A percentile compares a stretch with the other conserved stretches of the same genome.
These are phyloP conservation scores for Corylus heterophylla DNA, from an alignment of 306 rosid genomes.

Conservation along the genomic window DNA sequence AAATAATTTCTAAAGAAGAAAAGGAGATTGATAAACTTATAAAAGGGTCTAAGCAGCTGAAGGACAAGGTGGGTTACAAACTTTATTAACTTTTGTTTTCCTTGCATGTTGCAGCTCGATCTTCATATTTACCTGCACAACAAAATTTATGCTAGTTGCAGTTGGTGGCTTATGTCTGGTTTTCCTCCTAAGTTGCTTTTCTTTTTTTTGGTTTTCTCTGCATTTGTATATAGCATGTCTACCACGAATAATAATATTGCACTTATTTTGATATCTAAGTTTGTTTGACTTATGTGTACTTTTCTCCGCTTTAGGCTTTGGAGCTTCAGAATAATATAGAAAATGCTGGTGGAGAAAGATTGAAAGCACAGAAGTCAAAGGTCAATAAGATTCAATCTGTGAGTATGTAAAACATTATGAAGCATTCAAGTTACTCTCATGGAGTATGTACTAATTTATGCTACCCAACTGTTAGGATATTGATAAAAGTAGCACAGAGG, in stretches of 20 bases:
- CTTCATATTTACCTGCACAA: neutral
- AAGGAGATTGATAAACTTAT: constrained; percentile 60
- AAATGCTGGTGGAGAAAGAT: constrained; percentile 87
- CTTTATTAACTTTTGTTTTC: constrained; percentile 14
- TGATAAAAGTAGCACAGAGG: constrained; percentile 74
- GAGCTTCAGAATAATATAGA: constrained; percentile 82
- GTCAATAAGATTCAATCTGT: constrained; percentile 88
- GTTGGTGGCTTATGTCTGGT: neutral
- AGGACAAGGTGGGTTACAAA: constrained; percentile 64
- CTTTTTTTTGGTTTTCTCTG: neutral
- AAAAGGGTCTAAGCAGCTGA: constrained; percentile 76
- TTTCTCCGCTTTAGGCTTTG: constrained; percentile 50
- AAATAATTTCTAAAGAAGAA: constrained; percentile 65
- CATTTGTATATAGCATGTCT: neutral
- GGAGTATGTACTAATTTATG: constrained; percentile 33
- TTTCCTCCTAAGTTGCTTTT: neutral
- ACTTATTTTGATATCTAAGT: constrained; percentile 17
- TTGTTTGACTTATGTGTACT: constrained; percentile 5
- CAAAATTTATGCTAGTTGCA: neutral
- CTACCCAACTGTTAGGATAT: constrained; percentile 61
- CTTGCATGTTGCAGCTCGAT: constrained; percentile 20
- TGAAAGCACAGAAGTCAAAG: constrained; percentile 76
- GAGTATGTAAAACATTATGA: constrained; percentile 38
- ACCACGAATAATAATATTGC: neutral
- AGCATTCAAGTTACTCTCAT: constrained; percentile 21